Evolutionary conservation across 768 basidiomycete species (phyloP), one percentile per base, ranked within the genome.

Genomic region (Agrocybe chaxingu): DNA sequence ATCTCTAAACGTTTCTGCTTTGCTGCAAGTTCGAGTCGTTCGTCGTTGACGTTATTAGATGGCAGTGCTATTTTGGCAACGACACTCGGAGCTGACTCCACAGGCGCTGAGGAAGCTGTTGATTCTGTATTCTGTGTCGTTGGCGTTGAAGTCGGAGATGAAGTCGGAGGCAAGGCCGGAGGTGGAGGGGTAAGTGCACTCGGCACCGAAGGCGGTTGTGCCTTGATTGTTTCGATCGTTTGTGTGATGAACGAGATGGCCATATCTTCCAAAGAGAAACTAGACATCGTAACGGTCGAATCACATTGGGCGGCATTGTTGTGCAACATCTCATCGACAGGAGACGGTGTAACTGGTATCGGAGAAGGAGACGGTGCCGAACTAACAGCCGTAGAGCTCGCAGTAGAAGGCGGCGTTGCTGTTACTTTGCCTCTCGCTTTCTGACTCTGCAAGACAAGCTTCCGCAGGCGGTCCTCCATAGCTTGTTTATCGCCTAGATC

Each of bases 241-340:
- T 82, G 77, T 0, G 75, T 71, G 50, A 84, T 83, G 56, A 84
- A 80, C 0, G 79, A 79, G 42, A 74, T 70, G 0, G 81, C 81
- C 32, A 84, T 65, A 42, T 80, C 76, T 35, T 82, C 80, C 33
- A 82, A 57, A n/a, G 72, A 70, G 46, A 68, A 66, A 41, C 48
- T 50, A 6, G 62, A 42, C 4, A 51, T 39, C 19, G 62, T 31
- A 40, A 52, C 40, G 30, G 51, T 34, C 12, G 48, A 44, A 16
- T 24, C 24, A 5, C 5, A 3, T 5, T 24, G 24, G 47, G 40
- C 13, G 47, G n/a, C 6, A 19, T 32, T 3, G 32, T 4, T 36
- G 16, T 10, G 41, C 7, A 34, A 13, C 29, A 33, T 32, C 9
- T 39, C 24, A 24, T 24, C 24, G 24, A 24, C 5, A 24, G 24